Evolutionary conservation across 2,329 filamentous ascomycete genomes (phyloP).

Genomic region (Alternaria sp.): DNA sequence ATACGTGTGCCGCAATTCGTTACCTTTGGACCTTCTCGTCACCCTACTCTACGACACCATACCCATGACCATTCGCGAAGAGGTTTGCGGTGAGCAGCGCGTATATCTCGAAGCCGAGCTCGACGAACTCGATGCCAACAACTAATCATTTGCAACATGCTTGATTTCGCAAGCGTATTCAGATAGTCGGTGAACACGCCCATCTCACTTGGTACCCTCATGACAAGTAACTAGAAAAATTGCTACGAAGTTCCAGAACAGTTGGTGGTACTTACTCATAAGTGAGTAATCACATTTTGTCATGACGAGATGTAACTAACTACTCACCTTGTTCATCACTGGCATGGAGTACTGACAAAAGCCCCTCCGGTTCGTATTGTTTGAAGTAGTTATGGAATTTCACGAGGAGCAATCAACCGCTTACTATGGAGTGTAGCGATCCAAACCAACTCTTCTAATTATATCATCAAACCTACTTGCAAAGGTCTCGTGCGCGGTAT

Average conservation of each 20-base stretch:
- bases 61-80: neutral
- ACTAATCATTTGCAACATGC: neutral
- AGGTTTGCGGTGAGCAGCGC: neutral
- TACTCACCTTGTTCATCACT: neutral
- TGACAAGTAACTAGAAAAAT: neutral
- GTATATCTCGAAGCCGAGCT: neutral
- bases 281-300: neutral
- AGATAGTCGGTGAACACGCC: neutral
- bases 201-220: neutral
- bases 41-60: neutral
- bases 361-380: neutral
- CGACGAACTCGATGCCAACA: neutral
- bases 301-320: neutral
- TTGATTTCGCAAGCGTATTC: neutral
- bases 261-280: neutral
- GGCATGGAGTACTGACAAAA: neutral
- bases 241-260: neutral
- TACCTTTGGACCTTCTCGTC: neutral
- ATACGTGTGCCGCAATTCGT: neutral
- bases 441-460: neutral
- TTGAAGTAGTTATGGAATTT: neutral
- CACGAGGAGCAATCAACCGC: neutral
- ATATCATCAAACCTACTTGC: neutral
- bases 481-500: conserved; percentile 1
- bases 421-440: neutral